phyloP scores from a whole-genome alignment of 306 rosid species.

The Herpetospermum pedunculosum region DNA sequence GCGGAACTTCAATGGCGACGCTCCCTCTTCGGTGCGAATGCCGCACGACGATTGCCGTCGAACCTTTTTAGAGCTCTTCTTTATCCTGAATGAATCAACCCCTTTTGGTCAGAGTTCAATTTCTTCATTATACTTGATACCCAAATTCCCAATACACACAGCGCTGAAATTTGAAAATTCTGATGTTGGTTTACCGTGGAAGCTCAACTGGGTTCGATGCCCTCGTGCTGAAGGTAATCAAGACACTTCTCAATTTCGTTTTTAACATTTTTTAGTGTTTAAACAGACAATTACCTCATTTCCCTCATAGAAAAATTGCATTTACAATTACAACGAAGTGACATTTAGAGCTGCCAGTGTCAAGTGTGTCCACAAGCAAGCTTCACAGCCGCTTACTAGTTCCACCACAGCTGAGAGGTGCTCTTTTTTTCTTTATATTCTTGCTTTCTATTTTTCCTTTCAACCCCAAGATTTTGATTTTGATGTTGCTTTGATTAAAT shows the following conservation, averaged over 20 bases:
- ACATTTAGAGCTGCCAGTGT: neutral
- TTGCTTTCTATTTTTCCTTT: neutral
- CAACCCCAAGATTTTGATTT: neutral
- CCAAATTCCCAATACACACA: neutral
- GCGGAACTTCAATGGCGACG: too few species aligned
- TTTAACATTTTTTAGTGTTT: neutral
- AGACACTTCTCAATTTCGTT: neutral
- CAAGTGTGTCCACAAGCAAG: conserved; percentile 22
- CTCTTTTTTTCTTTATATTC: conserved; percentile 5
- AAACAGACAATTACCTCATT: neutral
- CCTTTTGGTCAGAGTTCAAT: neutral
- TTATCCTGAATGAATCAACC: neutral
- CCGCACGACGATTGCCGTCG: too few species aligned
- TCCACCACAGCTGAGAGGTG: conserved; percentile 40
- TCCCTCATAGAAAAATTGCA: conserved; percentile 12
- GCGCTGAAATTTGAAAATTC: neutral
- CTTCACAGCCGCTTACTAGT: conserved; percentile 12
- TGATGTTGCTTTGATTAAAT: conserved; percentile 11
- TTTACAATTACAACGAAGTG: neutral
- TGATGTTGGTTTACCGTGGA: conserved; percentile 4
- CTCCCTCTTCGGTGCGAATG: too few species aligned
- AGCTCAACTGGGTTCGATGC: conserved; percentile 5
- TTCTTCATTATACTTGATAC: neutral
- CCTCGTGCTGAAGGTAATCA: conserved; percentile 16
- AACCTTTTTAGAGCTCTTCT: neutral